These are phyloP conservation scores for Tilletia setariae DNA, from an alignment of 1,284 basidiomycete genomes.

Conservation along the genomic window DNA sequence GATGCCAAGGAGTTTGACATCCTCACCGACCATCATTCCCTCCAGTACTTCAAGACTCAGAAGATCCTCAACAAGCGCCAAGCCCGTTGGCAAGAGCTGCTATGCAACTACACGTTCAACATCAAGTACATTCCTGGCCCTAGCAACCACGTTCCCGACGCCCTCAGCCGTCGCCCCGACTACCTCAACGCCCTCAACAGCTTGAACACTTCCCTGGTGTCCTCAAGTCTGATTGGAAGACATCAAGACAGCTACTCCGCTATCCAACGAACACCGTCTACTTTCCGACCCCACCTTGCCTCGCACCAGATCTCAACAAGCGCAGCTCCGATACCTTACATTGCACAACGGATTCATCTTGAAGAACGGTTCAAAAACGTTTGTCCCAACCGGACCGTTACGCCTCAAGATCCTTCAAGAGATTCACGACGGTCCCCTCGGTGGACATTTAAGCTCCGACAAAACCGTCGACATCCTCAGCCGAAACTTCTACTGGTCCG, in stretches of 20 bases:
- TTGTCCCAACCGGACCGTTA: neutral
- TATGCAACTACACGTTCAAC: conserved; percentile 23
- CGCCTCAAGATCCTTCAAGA: conserved; percentile 26
- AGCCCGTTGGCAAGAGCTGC: too few species aligned
- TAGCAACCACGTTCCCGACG: conserved; percentile 22
- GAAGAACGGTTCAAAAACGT: neutral
- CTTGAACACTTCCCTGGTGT: too few species aligned
- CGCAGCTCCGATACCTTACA: neutral
- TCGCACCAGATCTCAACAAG: neutral
- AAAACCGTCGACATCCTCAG: conserved; percentile 53
- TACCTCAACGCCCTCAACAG: conserved; percentile 9
- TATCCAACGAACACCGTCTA: neutral
- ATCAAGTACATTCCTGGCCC: conserved; percentile 24
- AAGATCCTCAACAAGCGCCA: conserved; percentile 21
- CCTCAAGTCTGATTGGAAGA: too few species aligned
- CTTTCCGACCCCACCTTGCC: neutral
- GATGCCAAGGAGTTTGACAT: conserved; percentile 33
- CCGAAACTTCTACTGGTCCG: conserved; percentile 54
- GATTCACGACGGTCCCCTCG: conserved; percentile 36
- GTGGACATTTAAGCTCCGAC: conserved; percentile 57
- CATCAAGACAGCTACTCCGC: neutral
- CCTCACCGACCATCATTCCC: conserved; percentile 27
- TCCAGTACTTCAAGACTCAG: conserved; percentile 23
- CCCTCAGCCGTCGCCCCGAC: conserved; percentile 25
- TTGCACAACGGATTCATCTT: neutral